These are phyloP conservation scores for Wickerhamiella lipophila DNA, from an alignment of 805 yeast genomes.

Conservation along the genomic window DNA sequence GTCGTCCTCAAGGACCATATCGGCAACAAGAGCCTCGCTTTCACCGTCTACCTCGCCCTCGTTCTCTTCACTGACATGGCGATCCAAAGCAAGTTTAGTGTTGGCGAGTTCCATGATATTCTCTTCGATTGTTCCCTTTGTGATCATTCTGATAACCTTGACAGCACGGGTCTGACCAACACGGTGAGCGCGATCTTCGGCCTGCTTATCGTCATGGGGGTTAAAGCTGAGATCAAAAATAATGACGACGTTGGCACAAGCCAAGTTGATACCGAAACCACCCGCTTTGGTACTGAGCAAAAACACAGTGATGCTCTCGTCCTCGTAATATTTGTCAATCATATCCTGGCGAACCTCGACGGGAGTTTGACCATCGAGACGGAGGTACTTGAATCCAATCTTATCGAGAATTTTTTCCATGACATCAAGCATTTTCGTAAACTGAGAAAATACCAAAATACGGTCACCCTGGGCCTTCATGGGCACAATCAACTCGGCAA, in stretches of 20 bases:
- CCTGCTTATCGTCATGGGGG: constrained; percentile 97
- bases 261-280: constrained; percentile 94
- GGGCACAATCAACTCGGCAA: constrained; percentile 45
- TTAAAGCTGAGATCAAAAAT: constrained; percentile 90
- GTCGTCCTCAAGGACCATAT: constrained; percentile 24
- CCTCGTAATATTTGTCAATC: constrained; percentile 80
- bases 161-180: constrained; percentile 89
- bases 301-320: constrained; percentile 69
- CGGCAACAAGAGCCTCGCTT: constrained; percentile 29
- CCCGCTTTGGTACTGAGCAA: constrained; percentile 92
- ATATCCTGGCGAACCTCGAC: constrained; percentile 88
- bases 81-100: constrained; percentile 78
- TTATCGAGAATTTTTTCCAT: constrained; percentile 61
- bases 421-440: constrained; percentile 85
- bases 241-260: constrained; percentile 86
- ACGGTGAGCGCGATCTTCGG: constrained; percentile 96
- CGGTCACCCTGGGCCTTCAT: constrained; percentile 49
- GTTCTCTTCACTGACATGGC: constrained; percentile 31
- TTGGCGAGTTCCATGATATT: constrained; percentile 76
- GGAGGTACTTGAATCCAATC: constrained; percentile 53
- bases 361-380: constrained; percentile 88
- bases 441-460: constrained; percentile 73
- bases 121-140: constrained; percentile 73
- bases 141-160: constrained; percentile 59
- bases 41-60: constrained; percentile 29